Percentiles rank a stretch among this genome's conserved stretches.
These are phyloP conservation scores for Athelia sp. DNA, from an alignment of 1,284 basidiomycete genomes.

Conservation along the genomic window DNA sequence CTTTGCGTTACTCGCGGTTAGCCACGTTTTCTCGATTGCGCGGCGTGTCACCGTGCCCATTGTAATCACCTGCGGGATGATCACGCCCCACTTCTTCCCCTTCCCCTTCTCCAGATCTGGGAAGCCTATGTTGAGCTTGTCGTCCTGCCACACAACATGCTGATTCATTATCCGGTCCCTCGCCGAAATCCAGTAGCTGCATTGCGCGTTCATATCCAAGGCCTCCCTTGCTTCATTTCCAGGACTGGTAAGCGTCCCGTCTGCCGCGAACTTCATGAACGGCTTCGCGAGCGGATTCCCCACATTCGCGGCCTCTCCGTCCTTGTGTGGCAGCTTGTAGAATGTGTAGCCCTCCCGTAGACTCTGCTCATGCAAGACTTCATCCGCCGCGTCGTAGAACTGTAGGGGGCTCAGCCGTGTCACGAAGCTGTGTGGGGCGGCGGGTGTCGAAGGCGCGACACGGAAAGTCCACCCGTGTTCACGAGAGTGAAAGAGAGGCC, in stretches of 20 bases:
- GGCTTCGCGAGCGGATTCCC: slow-evolving; percentile 88
- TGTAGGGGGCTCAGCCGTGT: slow-evolving; percentile 40
- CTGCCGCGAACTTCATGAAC: slow-evolving; percentile 86
- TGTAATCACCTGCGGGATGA: slow-evolving; percentile 93
- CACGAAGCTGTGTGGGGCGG: slow-evolving; percentile 18
- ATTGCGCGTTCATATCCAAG: slow-evolving; percentile 89
- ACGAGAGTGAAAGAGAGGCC: slow-evolving; percentile 83
- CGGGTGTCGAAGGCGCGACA: slow-evolving; percentile 39
- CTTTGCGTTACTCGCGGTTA: slow-evolving; percentile 98
- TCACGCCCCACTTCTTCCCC: slow-evolving; percentile 75
- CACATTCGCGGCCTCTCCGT: slow-evolving; percentile 92
- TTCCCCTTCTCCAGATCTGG: slow-evolving; percentile 19
- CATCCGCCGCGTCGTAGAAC: slow-evolving; percentile 64
- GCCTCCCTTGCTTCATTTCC: slow-evolving; percentile 80
- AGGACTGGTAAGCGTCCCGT: slow-evolving; percentile 78
- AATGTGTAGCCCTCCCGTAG: slow-evolving; percentile 52
- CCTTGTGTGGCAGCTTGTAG: slow-evolving; percentile 94
- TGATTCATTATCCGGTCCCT: slow-evolving; percentile 91
- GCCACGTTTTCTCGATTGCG: slow-evolving; percentile 97
- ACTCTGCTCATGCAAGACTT: slow-evolving; percentile 40
- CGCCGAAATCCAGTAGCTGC: slow-evolving; percentile 97
- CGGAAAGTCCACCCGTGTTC: slow-evolving; percentile 93
- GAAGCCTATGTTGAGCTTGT: slow-evolving; percentile 44
- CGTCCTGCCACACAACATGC: slow-evolving; percentile 85
- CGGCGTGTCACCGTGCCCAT: slow-evolving; percentile 99